Percentiles rank a stretch among this genome's conserved stretches.
These are phyloP conservation scores for Leishmania mexicana DNA, from an alignment of 208 protist species.

Conservation along the genomic window DNA sequence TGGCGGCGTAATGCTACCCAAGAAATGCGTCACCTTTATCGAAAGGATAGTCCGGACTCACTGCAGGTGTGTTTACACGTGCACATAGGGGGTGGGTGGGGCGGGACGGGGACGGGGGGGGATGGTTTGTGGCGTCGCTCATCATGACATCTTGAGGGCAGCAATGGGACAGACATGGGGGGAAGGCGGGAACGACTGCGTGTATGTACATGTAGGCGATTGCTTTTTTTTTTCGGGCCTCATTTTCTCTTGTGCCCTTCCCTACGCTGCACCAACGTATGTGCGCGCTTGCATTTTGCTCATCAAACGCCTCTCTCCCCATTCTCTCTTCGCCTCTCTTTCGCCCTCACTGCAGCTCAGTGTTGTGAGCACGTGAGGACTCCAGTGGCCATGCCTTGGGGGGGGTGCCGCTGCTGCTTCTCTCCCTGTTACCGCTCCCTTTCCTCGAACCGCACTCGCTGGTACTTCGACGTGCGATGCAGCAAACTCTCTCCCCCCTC, in stretches of 20 bases:
- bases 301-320: neutral
- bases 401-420: neutral
- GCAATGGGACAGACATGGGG: neutral
- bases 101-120: neutral
- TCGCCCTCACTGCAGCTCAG: neutral
- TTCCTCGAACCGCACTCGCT: neutral
- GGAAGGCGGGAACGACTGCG: neutral
- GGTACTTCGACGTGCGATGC: neutral
- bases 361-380: neutral
- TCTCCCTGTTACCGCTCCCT: neutral
- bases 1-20: neutral
- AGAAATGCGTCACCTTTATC: neutral
- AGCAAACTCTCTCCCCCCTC: neutral
- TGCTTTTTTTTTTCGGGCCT: neutral
- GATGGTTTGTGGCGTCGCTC: neutral
- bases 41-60: neutral
- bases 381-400: neutral
- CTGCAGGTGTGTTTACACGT: neutral
- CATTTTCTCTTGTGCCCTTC: neutral
- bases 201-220: neutral
- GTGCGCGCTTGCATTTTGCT: neutral
- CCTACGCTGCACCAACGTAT: neutral
- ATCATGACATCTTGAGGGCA: neutral
- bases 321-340: neutral
- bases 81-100: neutral